Evolutionary conservation across 331 rosid genomes (phyloP).

Genomic region (Arachis monticola): DNA sequence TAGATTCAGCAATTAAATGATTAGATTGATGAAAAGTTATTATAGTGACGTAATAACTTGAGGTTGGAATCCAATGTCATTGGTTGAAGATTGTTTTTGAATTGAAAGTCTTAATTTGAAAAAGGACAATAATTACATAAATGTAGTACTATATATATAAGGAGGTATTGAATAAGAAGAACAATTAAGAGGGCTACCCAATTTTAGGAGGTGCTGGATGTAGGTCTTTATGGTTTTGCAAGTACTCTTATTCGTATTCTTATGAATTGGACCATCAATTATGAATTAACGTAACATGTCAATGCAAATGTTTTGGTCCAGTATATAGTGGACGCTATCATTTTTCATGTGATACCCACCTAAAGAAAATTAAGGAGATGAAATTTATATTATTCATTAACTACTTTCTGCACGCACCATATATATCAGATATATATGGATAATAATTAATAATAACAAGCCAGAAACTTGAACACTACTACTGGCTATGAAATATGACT

Average conservation of each 20-base stretch:
- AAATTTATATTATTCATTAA: background rate
- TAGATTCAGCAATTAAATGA: too few species aligned
- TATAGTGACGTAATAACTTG: too few species aligned
- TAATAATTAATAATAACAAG: too few species aligned
- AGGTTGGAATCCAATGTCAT: background rate
- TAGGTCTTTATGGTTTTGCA: background rate
- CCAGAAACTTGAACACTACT: background rate
- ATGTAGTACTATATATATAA: background rate
- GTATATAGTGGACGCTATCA: background rate
- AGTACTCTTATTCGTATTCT: background rate
- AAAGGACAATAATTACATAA: conserved; percentile 1
- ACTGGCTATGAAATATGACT: too few species aligned
- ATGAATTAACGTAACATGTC: background rate
- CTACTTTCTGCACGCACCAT: background rate
- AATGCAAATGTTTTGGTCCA: background rate
- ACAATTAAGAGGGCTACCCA: background rate
- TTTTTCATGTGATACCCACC: background rate
- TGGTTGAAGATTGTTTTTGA: too few species aligned
- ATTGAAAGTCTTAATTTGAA: too few species aligned
- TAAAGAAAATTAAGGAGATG: background rate
- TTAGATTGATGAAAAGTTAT: too few species aligned
- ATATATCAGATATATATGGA: too few species aligned
- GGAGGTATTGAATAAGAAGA: background rate
- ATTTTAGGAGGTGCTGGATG: background rate
- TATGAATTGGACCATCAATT: conserved; percentile 20